Conservation (phyloP, 2,329 filamentous ascomycete genomes). For the Phyllachora maydis region DNA sequence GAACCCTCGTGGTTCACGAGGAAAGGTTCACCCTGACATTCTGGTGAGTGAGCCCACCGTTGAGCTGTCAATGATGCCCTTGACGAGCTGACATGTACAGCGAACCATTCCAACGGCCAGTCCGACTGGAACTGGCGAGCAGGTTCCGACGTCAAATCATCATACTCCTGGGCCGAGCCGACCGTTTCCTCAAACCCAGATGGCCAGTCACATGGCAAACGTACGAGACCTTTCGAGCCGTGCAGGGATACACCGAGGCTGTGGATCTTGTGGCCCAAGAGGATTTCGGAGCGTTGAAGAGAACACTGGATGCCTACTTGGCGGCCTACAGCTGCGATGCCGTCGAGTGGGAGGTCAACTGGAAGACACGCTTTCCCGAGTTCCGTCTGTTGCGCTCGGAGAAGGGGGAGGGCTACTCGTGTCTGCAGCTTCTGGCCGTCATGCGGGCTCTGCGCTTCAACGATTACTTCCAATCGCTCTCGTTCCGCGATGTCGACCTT, state of each 20-base stretch:
- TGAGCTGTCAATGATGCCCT: no score
- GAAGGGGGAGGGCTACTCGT: slow-evolving; percentile 18
- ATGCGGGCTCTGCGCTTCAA: slow-evolving; percentile 36
- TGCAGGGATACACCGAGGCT: slow-evolving; percentile 28
- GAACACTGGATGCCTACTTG: slow-evolving; percentile 32
- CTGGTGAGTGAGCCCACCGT: no score
- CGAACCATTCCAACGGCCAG: slow-evolving; percentile 10
- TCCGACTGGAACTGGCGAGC: slow-evolving; percentile 25
- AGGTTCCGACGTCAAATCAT: slow-evolving; percentile 31
- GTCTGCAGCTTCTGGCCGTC: slow-evolving; percentile 32
- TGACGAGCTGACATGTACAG: no score
- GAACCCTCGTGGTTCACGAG: slow-evolving; percentile 27
- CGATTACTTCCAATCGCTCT: slow-evolving; percentile 36
- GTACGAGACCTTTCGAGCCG: slow-evolving; percentile 26
- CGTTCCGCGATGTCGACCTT: slow-evolving; percentile 29
- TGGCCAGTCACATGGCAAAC: slow-evolving; percentile 36
- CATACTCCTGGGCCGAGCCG: slow-evolving; percentile 28
- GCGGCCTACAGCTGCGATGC: slow-evolving; percentile 26
- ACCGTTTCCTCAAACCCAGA: slow-evolving; percentile 33
- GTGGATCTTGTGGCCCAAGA: slow-evolving; percentile 32
- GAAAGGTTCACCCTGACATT: slow-evolving; percentile 35
- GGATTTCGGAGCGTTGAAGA: slow-evolving; percentile 28
- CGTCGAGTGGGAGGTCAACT: slow-evolving; percentile 30
- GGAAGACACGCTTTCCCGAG: slow-evolving; percentile 25
- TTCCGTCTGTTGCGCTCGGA: slow-evolving; percentile 27